These are phyloP conservation scores for Naematelia encephala DNA, from an alignment of 768 basidiomycete genomes.

Conservation along the genomic window DNA sequence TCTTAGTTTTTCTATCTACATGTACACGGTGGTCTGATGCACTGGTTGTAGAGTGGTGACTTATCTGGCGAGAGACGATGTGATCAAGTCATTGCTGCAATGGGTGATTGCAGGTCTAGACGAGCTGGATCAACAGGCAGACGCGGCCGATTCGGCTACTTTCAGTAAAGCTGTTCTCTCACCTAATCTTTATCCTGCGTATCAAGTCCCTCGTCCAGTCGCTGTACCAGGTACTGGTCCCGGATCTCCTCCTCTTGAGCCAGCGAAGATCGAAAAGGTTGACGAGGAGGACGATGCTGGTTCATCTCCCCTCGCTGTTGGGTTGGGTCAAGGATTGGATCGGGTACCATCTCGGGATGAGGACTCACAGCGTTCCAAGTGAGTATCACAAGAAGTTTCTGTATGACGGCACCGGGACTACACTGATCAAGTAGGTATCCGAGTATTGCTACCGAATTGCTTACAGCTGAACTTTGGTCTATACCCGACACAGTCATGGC, in stretches of 20 bases:
- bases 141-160: conserved; percentile 24
- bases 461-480: conserved; percentile 93
- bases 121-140: conserved; percentile 42
- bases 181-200: conserved; percentile 22
- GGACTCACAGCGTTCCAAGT: conserved; percentile 28
- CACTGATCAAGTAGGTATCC: conserved; percentile 64
- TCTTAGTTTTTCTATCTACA: too few relatives aligned
- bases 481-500: conserved; percentile 84
- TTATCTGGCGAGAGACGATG: conserved; percentile 36
- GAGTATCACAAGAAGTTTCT: conserved; percentile 8
- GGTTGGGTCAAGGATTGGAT: conserved; percentile 23
- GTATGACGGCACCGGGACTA: background rate
- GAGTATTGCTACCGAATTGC: conserved; percentile 86
- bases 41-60: conserved; percentile 32
- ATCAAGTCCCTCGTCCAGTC: conserved; percentile 10
- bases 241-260: conserved; percentile 30
- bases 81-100: conserved; percentile 37
- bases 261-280: conserved; percentile 13
- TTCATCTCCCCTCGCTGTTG: conserved; percentile 6
- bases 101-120: conserved; percentile 49
- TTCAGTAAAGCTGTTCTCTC: conserved; percentile 16
- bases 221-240: conserved; percentile 24
- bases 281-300: conserved; percentile 7
- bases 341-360: conserved; percentile 20
- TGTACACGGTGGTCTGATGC: too few relatives aligned